Percentiles rank a stretch among this genome's conserved stretches.
Evolutionary conservation across 306 rosid genomes (phyloP).

Genomic region (Heteromeles arbutifolia): DNA sequence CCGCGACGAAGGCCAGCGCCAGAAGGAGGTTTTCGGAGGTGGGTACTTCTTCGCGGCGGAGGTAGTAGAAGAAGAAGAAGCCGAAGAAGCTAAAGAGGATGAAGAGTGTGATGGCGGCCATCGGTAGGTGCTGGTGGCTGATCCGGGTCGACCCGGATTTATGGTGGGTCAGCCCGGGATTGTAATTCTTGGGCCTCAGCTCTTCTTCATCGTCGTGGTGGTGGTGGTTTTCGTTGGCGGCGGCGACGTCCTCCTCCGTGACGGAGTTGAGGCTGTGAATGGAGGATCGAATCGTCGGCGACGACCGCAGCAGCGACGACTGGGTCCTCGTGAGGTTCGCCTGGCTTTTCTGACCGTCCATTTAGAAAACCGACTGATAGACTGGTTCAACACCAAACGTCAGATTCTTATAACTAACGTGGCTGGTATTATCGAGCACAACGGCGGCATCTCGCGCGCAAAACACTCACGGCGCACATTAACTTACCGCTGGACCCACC

Average conservation of each 20-base stretch:
- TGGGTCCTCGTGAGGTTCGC: conserved; percentile 78
- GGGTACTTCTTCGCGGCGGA: conserved; percentile 42
- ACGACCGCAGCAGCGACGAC: conserved; percentile 77
- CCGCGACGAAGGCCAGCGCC: conserved; percentile 72
- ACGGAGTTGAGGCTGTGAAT: conserved; percentile 75
- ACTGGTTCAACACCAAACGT: conserved; percentile 25
- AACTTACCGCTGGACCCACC: neutral
- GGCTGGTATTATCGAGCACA: conserved; percentile 9
- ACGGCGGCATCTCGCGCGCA: conserved; percentile 48
- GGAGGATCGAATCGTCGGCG: conserved; percentile 92
- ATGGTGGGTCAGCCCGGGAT: conserved; percentile 31
- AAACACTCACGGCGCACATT: neutral
- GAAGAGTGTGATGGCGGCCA: conserved; percentile 32
- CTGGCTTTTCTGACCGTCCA: conserved; percentile 73
- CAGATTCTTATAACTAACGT: conserved; percentile 32
- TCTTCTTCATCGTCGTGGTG: conserved; percentile 35
- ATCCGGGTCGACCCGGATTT: conserved; percentile 40
- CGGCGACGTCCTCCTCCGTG: conserved; percentile 40
- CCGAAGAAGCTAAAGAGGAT: conserved; percentile 29
- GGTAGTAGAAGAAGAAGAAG: conserved; percentile 44
- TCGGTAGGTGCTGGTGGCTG: conserved; percentile 24
- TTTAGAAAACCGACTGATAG: conserved; percentile 1
- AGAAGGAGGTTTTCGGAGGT: conserved; percentile 72
- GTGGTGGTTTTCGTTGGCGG: neutral
- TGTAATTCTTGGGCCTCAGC: conserved; percentile 26